Conservation (phyloP, 495 filamentous ascomycete species). For the Podospora comata region DNA sequence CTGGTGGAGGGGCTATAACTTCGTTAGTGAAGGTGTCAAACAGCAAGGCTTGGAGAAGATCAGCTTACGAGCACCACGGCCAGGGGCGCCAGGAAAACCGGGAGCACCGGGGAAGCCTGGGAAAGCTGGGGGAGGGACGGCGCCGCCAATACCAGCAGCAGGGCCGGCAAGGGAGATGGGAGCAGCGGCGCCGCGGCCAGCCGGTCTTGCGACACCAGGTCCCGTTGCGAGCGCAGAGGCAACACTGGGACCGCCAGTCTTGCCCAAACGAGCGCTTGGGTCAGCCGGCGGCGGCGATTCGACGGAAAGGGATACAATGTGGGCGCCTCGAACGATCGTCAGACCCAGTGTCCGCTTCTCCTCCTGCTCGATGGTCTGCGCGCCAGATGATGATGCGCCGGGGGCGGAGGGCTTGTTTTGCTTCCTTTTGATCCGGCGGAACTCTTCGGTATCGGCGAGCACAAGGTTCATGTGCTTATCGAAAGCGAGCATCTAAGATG, state of each 20-base stretch:
- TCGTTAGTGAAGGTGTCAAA: neutral
- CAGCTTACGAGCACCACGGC: constrained; percentile 68
- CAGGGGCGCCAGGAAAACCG: constrained; percentile 69
- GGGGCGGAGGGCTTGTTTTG: constrained; percentile 72
- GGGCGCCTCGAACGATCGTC: constrained; percentile 88
- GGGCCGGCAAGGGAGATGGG: constrained; percentile 84
- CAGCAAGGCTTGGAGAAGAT: neutral
- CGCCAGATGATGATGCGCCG: constrained; percentile 50
- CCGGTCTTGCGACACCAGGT: constrained; percentile 86
- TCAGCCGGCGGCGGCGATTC: constrained; percentile 96
- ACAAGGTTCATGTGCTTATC: constrained; percentile 94
- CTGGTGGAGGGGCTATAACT: constrained; percentile 56
- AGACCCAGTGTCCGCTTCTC: constrained; percentile 95
- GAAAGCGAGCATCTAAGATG: constrained; percentile 38
- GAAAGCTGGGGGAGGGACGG: constrained; percentile 62
- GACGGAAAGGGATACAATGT: constrained; percentile 91
- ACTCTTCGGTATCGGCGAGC: constrained; percentile 97
- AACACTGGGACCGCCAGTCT: constrained; percentile 26
- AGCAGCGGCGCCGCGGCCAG: constrained; percentile 73
- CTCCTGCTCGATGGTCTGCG: constrained; percentile 75
- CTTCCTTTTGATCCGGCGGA: constrained; percentile 90
- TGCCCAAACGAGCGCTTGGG: constrained; percentile 82
- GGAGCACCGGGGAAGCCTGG: constrained; percentile 63
- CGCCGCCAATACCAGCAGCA: constrained; percentile 82
- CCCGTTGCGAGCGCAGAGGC: constrained; percentile 50